Evolutionary conservation across 257 asterid species (phyloP).

Genomic region (Thymus quinquecostatus): DNA sequence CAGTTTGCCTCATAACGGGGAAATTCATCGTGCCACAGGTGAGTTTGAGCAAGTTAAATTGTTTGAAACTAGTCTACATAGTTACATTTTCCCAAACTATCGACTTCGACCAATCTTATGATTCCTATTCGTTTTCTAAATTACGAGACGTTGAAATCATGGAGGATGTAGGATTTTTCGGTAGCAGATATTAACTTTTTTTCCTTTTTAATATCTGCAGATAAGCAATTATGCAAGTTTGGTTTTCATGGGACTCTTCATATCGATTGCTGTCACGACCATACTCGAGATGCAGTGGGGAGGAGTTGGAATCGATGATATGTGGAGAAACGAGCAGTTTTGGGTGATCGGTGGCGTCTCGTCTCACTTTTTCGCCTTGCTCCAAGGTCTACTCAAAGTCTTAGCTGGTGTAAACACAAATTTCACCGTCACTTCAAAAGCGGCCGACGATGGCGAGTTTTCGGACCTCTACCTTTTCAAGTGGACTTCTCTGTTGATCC

Average conservation of each 20-base stretch:
- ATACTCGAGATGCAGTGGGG: constrained; percentile 69
- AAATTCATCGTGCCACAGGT: constrained; percentile 56
- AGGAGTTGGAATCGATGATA: constrained; percentile 57
- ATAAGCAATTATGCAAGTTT: constrained; percentile 66
- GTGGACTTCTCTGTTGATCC: constrained; percentile 66
- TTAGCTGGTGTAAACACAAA: constrained; percentile 66
- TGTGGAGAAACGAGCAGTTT: constrained; percentile 76
- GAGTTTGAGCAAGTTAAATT: constrained; percentile 2
- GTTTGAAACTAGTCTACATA: background rate
- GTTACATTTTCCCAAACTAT: too few relatives aligned
- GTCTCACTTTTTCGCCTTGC: constrained; percentile 58
- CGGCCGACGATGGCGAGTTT: constrained; percentile 63
- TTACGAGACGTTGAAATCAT: background rate
- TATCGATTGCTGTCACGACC: constrained; percentile 60
- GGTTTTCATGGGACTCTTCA: constrained; percentile 61
- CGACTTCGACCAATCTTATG: too few relatives aligned
- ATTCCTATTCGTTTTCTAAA: background rate
- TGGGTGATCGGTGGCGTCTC: constrained; percentile 74
- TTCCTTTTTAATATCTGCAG: constrained; percentile 34
- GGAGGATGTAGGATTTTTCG: too few relatives aligned
- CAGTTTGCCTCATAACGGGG: constrained; percentile 52
- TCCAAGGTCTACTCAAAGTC: constrained; percentile 70
- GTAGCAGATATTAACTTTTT: too few relatives aligned
- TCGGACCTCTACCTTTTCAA: constrained; percentile 65
- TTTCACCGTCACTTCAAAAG: constrained; percentile 65